These are phyloP conservation scores for Exophiala mesophila DNA, from an alignment of 2,329 filamentous ascomycete species.

Conservation along the genomic window DNA sequence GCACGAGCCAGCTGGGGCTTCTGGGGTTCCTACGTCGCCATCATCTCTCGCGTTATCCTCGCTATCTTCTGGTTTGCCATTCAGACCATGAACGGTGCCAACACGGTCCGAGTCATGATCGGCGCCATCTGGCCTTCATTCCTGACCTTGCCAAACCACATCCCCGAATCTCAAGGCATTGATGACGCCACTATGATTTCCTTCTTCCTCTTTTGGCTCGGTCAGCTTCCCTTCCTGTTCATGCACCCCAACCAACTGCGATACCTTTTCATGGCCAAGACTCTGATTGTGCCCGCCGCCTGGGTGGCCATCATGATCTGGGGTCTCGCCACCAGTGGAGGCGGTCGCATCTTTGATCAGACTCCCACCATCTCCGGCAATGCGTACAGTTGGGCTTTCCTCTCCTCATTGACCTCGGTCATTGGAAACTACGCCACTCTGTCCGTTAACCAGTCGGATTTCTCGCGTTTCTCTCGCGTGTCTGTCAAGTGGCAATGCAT, in stretches of 20 bases:
- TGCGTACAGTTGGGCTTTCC: conserved; percentile 45
- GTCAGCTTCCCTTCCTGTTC: conserved; percentile 41
- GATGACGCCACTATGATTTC: conserved; percentile 42
- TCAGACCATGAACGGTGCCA: conserved; percentile 42
- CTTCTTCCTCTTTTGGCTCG: conserved; percentile 42
- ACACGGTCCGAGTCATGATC: conserved; percentile 45
- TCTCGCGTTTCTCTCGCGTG: conserved; percentile 36
- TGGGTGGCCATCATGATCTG: conserved; percentile 61
- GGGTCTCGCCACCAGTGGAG: conserved; percentile 53
- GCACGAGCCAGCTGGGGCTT: conserved; percentile 71
- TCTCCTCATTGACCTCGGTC: conserved; percentile 17
- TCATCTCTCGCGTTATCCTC: conserved; percentile 49
- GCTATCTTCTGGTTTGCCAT: conserved; percentile 50
- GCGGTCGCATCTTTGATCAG: conserved; percentile 46
- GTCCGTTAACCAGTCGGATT: conserved; percentile 53
- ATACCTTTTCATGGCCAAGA: conserved; percentile 37
- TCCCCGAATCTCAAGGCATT: conserved; percentile 41
- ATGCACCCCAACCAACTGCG: conserved; percentile 39
- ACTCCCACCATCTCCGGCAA: conserved; percentile 43
- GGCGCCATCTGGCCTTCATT: conserved; percentile 50
- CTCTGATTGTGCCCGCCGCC: conserved; percentile 49
- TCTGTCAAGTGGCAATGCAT: conserved; percentile 42
- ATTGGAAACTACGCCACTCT: conserved; percentile 49
- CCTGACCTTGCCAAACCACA: conserved; percentile 37
- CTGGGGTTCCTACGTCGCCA: conserved; percentile 65